Evolutionary conservation across 2,329 filamentous ascomycete genomes (phyloP).

Genomic region (Aspergillus caelatus): DNA sequence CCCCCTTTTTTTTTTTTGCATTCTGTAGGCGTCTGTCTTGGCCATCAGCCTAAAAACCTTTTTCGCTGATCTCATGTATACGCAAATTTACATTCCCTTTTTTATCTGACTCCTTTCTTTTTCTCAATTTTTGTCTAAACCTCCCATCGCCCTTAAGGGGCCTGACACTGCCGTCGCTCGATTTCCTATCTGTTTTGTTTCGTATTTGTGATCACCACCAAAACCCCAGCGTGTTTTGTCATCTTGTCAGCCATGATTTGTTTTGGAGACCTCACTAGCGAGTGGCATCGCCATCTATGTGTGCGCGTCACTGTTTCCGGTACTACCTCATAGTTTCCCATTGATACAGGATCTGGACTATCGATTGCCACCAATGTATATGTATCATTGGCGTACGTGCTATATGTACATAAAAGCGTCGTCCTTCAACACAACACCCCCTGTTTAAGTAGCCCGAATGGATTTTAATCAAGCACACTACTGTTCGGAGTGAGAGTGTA

Average conservation of each 20-base stretch:
- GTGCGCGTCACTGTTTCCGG: constrained; percentile 24
- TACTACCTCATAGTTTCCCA: constrained; percentile 22
- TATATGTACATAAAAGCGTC: constrained; percentile 34
- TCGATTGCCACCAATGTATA: constrained; percentile 33
- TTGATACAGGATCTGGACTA: constrained; percentile 22
- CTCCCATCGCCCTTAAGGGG: constrained; percentile 18
- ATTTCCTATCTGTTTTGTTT: constrained; percentile 18
- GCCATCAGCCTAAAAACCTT: constrained; percentile 32
- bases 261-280: constrained; percentile 25
- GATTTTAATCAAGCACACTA: background rate
- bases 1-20: constrained; percentile 30
- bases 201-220: constrained; percentile 18
- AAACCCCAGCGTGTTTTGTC: constrained; percentile 18
- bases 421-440: constrained; percentile 25
- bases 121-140: constrained; percentile 12
- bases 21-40: constrained; percentile 42
- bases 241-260: constrained; percentile 24
- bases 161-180: constrained; percentile 17
- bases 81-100: constrained; percentile 29
- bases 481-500: background rate
- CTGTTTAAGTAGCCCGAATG: constrained; percentile 12
- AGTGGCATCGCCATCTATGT: constrained; percentile 26
- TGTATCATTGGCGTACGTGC: constrained; percentile 31
- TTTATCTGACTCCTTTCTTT: constrained; percentile 18
- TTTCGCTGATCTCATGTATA: constrained; percentile 34